Evolutionary conservation across 2,329 filamentous ascomycete genomes (phyloP), one percentile per base, ranked within the genome.

Genomic region (Colletotrichum shisoi): DNA sequence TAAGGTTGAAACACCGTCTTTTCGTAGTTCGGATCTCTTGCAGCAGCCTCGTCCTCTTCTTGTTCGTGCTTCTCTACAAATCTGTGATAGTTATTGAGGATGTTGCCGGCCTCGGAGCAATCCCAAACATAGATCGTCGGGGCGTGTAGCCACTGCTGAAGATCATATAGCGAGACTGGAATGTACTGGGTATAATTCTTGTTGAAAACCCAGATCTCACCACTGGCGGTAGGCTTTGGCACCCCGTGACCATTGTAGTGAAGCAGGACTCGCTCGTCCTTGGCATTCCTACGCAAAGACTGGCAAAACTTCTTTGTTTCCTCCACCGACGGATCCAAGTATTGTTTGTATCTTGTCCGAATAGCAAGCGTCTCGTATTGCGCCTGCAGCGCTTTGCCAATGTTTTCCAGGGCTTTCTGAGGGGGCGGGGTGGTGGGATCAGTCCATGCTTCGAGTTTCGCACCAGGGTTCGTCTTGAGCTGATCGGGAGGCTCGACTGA

Each of bases 171-270:
- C 1, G 94, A 97, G 49, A 99, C 92, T 0, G 95, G 95, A 48
- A 99, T 99, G 76, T 99, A 99, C 79, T 99, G 95, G 0, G 95
- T 99, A 76, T 97, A 99, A 72, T 93, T 98, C 73, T 95, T 94
- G 79, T 99, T 99, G 78, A 99, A 99, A 5, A 98, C 96, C 95
- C 95, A 99, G 21, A 99, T 96, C 78, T 99, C 95, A 15, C 95
- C 95, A 4, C 94, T 97, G 3, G 91, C 89, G 0, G 95, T 99
- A 3, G 95, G 95, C 74, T 97, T 93, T 1, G 95, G 95, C 12
- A 99, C 95, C 53, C 95, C 95, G 77, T 99, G 95, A 17, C 95
- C 95, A 73, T 99, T 99, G 83, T 99, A 99, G 76, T 99, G 95
- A 73, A 99, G 92, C n/a, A 99, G 82, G 1, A 99, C 93, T 57